Evolutionary conservation across 1,139 yeast species (phyloP).

Genomic region (Taiozyma sp.): DNA sequence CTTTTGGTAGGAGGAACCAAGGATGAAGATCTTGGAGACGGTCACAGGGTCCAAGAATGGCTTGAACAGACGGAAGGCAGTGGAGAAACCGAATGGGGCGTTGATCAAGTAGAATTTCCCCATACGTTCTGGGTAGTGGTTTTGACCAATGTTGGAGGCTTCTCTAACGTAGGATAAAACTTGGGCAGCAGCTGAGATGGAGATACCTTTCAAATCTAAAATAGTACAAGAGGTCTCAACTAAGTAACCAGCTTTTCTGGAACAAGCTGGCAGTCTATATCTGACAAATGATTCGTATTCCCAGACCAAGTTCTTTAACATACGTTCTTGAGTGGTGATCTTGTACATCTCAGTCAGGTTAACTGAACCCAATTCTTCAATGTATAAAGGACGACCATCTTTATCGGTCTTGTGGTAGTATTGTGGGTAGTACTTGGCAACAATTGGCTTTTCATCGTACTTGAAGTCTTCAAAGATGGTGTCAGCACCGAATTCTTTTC

Average conservation of each 20-base stretch:
- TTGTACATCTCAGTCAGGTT: constrained; percentile 88
- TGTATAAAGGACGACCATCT: constrained; percentile 94
- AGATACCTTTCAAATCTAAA: constrained; percentile 90
- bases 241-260: constrained; percentile 70
- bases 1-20: constrained; percentile 71
- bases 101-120: constrained; percentile 94
- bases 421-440: constrained; percentile 89
- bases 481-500: constrained; percentile 79
- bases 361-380: constrained; percentile 90
- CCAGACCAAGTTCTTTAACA: constrained; percentile 95
- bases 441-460: constrained; percentile 84
- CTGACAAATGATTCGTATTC: constrained; percentile 89
- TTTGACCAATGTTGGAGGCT: constrained; percentile 92
- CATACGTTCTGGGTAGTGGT: constrained; percentile 99
- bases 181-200: constrained; percentile 75
- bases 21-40: constrained; percentile 89
- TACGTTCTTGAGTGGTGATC: constrained; percentile 91
- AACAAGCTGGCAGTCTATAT: constrained; percentile 89
- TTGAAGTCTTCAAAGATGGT: constrained; percentile 82
- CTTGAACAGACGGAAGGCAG: constrained; percentile 87
- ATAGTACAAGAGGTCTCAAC: constrained; percentile 97
- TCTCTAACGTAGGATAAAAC: constrained; percentile 87
- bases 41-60: constrained; percentile 97
- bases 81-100: constrained; percentile 95
- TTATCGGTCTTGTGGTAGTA: constrained; percentile 95